A percentile compares a stretch with the other conserved stretches of the same genome.
These are phyloP conservation scores for Castanea mollissima DNA, from an alignment of 306 rosid species.

Conservation along the genomic window DNA sequence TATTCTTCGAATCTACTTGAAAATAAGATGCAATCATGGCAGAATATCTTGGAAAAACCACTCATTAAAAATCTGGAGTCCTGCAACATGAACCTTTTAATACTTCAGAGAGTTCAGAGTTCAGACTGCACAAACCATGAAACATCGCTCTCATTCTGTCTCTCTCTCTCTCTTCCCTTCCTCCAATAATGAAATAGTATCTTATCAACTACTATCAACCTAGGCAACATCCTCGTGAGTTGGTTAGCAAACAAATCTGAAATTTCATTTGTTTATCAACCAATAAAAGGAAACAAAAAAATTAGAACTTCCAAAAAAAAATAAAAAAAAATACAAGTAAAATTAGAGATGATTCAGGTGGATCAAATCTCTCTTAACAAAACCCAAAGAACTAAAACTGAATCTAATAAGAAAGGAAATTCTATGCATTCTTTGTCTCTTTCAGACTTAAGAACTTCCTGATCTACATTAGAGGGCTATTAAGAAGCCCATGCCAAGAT, in stretches of 20 bases:
- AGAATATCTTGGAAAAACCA: slow-evolving; percentile 65
- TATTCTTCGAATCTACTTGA: slow-evolving; percentile 47
- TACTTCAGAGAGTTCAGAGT: slow-evolving; percentile 58
- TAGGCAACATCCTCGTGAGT: slow-evolving; percentile 33
- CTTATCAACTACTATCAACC: slow-evolving; percentile 25
- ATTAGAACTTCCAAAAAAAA: slow-evolving; percentile 21
- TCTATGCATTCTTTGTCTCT: slow-evolving; percentile 20
- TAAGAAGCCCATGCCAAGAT: slow-evolving; percentile 89
- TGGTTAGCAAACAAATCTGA: slow-evolving; percentile 38
- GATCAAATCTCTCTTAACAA: slow-evolving; percentile 29
- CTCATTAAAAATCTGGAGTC: slow-evolving; percentile 34
- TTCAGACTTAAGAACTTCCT: neutral
- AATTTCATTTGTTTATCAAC: slow-evolving; percentile 47
- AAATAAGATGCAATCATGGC: slow-evolving; percentile 47
- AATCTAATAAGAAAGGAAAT: slow-evolving; percentile 26
- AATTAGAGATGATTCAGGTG: slow-evolving; percentile 34
- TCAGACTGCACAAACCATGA: slow-evolving; percentile 61
- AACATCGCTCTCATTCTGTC: slow-evolving; percentile 49
- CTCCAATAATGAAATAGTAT: slow-evolving; percentile 29
- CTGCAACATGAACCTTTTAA: slow-evolving; percentile 42
- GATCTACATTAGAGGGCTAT: slow-evolving; percentile 78
- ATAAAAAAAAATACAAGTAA: neutral
- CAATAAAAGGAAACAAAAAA: slow-evolving; percentile 29
- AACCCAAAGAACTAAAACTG: slow-evolving; percentile 24
- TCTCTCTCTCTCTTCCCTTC: neutral